Conservation (phyloP, 371 early-diverging fungal species). For the Apophysomyces trapeziformis region DNA sequence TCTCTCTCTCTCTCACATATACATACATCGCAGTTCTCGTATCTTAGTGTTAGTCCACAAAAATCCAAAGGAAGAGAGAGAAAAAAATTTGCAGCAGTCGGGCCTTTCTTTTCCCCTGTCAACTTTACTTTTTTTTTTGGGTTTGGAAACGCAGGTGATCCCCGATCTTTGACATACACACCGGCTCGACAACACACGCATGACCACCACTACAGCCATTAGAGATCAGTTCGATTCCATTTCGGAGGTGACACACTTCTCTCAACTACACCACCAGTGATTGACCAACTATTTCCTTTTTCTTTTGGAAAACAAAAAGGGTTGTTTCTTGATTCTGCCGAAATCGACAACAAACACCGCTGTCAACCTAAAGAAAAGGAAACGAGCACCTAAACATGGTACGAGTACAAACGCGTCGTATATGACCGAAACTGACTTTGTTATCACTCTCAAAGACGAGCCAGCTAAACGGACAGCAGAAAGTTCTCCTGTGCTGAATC, state of each 20-base stretch:
- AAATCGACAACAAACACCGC: constrained; percentile 16
- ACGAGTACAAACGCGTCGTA: neutral
- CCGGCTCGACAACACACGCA: neutral
- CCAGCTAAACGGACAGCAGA: constrained; percentile 11
- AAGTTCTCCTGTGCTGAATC: constrained; percentile 9
- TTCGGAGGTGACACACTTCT: constrained; percentile 35
- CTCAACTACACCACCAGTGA: neutral
- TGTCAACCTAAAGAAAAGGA: constrained; percentile 21
- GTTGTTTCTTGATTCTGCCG: constrained; percentile 53
- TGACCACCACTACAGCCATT: constrained; percentile 18
- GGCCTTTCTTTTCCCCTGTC: too few species aligned
- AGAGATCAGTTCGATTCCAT: constrained; percentile 49
- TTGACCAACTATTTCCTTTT: neutral
- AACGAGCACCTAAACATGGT: constrained; percentile 11
- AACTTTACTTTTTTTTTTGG: too few species aligned
- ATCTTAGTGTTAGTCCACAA: too few species aligned
- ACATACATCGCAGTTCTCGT: too few species aligned
- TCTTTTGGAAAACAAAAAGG: constrained; percentile 20
- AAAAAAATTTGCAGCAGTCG: too few species aligned
- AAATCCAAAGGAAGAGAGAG: too few species aligned
- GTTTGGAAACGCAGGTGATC: too few species aligned
- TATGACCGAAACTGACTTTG: neutral
- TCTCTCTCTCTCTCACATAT: too few species aligned
- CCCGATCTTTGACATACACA: too few species aligned
- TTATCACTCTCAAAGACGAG: neutral